Conservation (phyloP, 2,329 filamentous ascomycete genomes). For the Alternaria angustiovoidea region DNA sequence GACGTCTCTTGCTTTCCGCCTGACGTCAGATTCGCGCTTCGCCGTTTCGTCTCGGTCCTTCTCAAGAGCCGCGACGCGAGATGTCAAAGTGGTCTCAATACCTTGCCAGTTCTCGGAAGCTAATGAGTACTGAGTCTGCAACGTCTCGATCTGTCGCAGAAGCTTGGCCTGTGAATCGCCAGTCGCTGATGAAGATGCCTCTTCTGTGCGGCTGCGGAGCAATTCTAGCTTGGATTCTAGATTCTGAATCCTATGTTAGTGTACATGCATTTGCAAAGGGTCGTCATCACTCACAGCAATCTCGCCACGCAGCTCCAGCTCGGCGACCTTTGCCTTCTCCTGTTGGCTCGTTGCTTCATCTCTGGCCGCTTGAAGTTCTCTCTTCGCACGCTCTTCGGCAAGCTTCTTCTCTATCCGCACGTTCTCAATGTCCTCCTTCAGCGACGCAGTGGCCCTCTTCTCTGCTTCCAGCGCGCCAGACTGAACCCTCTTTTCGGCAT, state of each 20-base stretch:
- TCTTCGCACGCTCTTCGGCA: conserved; percentile 72
- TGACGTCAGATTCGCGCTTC: conserved; percentile 83
- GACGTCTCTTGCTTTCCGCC: conserved; percentile 88
- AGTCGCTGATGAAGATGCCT: conserved; percentile 81
- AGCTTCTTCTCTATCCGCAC: conserved; percentile 79
- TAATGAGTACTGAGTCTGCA: conserved; percentile 93
- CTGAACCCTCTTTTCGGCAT: conserved; percentile 71
- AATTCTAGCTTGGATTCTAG: conserved; percentile 91
- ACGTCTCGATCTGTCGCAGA: conserved; percentile 89
- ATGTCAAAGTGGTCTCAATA: conserved; percentile 85
- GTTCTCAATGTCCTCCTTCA: conserved; percentile 71
- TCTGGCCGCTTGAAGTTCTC: conserved; percentile 74
- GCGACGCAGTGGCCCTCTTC: conserved; percentile 61
- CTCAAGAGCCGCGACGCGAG: conserved; percentile 79
- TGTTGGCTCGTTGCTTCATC: conserved; percentile 77
- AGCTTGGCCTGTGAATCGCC: conserved; percentile 89
- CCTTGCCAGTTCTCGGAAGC: conserved; percentile 98
- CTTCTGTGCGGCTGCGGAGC: conserved; percentile 84
- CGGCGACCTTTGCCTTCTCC: conserved; percentile 72
- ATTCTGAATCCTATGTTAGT: conserved; percentile 57
- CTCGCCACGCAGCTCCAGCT: conserved; percentile 84
- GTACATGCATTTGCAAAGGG: background rate
- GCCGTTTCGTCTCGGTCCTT: conserved; percentile 89
- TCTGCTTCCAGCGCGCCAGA: conserved; percentile 74
- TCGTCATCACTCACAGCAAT: conserved; percentile 56